phyloP scores from a whole-genome alignment of 2,329 filamentous ascomycete genomes.

The Penicillium sp. region DNA sequence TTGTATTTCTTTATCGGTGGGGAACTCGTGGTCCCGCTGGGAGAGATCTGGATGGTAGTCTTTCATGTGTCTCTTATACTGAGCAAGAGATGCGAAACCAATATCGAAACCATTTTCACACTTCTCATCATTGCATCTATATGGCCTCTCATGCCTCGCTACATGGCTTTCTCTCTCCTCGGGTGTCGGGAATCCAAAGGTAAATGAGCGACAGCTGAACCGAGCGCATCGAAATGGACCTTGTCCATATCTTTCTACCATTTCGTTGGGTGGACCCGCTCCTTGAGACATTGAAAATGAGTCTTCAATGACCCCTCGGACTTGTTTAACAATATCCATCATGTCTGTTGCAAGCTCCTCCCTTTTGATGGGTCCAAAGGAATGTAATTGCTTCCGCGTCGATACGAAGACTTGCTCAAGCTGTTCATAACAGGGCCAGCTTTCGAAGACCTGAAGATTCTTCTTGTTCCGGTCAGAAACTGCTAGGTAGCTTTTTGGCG shows the following conservation, averaged over 20 bases:
- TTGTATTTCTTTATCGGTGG: constrained; percentile 5
- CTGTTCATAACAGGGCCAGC: not conserved
- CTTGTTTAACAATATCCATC: not conserved
- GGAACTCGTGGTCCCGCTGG: not conserved
- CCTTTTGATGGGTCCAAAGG: not conserved
- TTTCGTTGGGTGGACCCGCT: not conserved
- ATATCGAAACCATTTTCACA: constrained; percentile 4
- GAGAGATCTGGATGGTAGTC: not conserved
- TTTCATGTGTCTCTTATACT: constrained; percentile 8
- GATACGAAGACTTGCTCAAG: constrained; percentile 2
- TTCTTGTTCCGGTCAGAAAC: constrained; percentile 3
- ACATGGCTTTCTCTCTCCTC: not conserved
- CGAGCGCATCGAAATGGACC: not conserved
- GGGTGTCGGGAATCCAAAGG: not conserved
- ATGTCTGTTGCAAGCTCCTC: constrained; percentile 2
- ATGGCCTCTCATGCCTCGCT: not conserved
- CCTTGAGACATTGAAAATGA: not conserved
- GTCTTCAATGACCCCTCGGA: constrained; percentile 2
- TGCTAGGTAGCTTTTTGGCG: not conserved
- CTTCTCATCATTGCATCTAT: not conserved
- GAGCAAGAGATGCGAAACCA: not conserved
- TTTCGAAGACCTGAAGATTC: not conserved
- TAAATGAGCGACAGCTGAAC: constrained; percentile 3
- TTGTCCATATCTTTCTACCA: not conserved
- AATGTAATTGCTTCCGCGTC: constrained; percentile 3